These are phyloP conservation scores for Epichloe glyceriae DNA, from an alignment of 2,329 filamentous ascomycete genomes.

Conservation along the genomic window DNA sequence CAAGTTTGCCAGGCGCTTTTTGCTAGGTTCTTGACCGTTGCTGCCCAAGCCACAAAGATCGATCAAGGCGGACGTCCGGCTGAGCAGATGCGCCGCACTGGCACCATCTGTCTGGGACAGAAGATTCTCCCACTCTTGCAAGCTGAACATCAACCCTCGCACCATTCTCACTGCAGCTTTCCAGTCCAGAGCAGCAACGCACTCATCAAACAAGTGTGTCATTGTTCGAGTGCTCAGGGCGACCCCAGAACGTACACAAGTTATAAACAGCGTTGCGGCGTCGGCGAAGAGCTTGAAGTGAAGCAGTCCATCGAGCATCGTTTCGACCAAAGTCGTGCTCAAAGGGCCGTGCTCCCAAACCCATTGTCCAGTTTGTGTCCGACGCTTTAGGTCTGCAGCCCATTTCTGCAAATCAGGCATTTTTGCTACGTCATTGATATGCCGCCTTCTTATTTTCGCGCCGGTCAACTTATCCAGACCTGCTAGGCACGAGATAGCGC, in stretches of 20 bases:
- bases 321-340: slow-evolving; percentile 27
- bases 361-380: slow-evolving; percentile 19
- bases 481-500: slow-evolving; percentile 31
- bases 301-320: slow-evolving; percentile 35
- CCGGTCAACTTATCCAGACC: slow-evolving; percentile 28
- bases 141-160: slow-evolving; percentile 14
- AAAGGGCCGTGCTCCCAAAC: slow-evolving; percentile 28
- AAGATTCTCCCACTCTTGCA: slow-evolving; percentile 15
- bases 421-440: slow-evolving; percentile 18
- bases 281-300: slow-evolving; percentile 32
- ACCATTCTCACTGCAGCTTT: slow-evolving; percentile 19
- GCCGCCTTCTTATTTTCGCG: slow-evolving; percentile 24
- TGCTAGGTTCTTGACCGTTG: slow-evolving; percentile 3
- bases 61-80: slow-evolving; percentile 22
- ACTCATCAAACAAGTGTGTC: slow-evolving; percentile 28
- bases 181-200: slow-evolving; percentile 29
- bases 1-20: slow-evolving; percentile 13
- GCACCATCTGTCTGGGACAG: slow-evolving; percentile 12
- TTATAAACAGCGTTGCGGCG: slow-evolving; percentile 29
- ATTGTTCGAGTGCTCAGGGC: slow-evolving; percentile 19
- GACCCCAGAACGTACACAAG: slow-evolving; percentile 24
- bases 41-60: slow-evolving; percentile 21
- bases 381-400: slow-evolving; percentile 13
- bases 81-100: slow-evolving; percentile 15
- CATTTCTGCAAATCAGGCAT: slow-evolving; percentile 17